Evolutionary conservation across 257 asterid species (phyloP).

Genomic region (Echites panduratus): DNA sequence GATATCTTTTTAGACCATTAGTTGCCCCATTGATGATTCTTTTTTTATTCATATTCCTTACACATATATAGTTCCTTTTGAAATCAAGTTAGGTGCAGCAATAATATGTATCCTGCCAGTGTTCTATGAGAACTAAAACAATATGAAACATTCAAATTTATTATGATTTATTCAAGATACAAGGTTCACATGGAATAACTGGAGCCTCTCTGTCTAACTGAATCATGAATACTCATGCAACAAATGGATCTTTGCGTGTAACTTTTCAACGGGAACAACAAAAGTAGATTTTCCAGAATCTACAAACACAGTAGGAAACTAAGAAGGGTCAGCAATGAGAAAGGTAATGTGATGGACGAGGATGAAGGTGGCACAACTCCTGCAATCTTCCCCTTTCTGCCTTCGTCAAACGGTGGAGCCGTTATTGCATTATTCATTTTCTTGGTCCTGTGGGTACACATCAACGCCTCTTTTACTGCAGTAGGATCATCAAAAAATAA

Average conservation of each 20-base stretch:
- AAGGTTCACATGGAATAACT: background rate
- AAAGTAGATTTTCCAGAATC: slow-evolving; percentile 1
- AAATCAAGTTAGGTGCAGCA: background rate
- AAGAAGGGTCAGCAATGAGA: slow-evolving; percentile 21
- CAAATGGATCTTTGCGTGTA: background rate
- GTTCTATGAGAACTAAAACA: background rate
- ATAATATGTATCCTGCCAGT: background rate
- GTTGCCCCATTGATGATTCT: background rate
- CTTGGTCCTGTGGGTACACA: slow-evolving; percentile 34
- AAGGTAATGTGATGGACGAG: slow-evolving; percentile 23
- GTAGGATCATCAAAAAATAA: background rate
- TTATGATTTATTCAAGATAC: background rate
- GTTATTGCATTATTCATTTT: slow-evolving; percentile 24
- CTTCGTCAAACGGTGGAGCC: slow-evolving; percentile 36
- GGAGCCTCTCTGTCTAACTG: background rate
- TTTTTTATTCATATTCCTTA: background rate
- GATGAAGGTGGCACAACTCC: slow-evolving; percentile 30
- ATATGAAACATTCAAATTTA: background rate
- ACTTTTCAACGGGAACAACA: background rate
- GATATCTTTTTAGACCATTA: background rate
- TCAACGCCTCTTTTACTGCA: slow-evolving; percentile 13
- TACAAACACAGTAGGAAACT: slow-evolving; percentile 20
- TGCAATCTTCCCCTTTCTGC: slow-evolving; percentile 21
- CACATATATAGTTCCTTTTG: background rate
- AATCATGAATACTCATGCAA: background rate